Evolutionary conservation across 2,329 filamentous ascomycete species (phyloP).

Genomic region (Talaromyces rugulosus): DNA sequence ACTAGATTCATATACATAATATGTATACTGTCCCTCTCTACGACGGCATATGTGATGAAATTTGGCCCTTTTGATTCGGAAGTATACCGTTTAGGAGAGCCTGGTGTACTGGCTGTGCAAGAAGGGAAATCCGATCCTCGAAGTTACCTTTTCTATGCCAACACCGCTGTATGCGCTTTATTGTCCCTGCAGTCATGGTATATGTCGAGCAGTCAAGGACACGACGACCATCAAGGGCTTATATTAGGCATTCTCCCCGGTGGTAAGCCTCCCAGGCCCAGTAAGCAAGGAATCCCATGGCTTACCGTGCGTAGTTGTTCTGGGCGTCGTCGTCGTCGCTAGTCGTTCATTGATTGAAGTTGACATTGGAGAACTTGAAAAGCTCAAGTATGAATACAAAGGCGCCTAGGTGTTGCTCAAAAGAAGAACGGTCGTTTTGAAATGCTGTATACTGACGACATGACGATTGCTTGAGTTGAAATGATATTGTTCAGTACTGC

Average conservation of each 20-base stretch:
- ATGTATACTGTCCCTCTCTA: conserved; percentile 32
- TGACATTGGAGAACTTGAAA: conserved; percentile 33
- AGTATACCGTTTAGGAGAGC: neutral
- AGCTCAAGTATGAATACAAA: conserved; percentile 39
- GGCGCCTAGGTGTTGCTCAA: conserved; percentile 26
- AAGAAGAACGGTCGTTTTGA: neutral
- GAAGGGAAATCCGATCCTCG: neutral
- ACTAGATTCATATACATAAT: conserved; percentile 28
- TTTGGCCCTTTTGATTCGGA: conserved; percentile 20
- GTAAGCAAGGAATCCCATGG: neutral
- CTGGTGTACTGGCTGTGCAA: neutral
- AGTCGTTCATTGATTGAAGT: conserved; percentile 34
- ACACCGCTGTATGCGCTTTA: conserved; percentile 22
- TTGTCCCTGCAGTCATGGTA: conserved; percentile 27
- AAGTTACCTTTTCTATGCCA: neutral
- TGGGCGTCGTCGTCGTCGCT: conserved; percentile 28
- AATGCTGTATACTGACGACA: neutral
- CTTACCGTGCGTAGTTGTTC: conserved; percentile 25
- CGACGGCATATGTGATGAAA: conserved; percentile 36
- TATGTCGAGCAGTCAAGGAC: conserved; percentile 12
- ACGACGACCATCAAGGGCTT: conserved; percentile 18
- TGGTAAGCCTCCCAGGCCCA: conserved; percentile 24
- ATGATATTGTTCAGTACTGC: neutral
- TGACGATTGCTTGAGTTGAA: neutral
- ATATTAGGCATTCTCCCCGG: conserved; percentile 34